phyloP scores from a whole-genome alignment of 106 monocot genomes.

The Allium sativum region DNA sequence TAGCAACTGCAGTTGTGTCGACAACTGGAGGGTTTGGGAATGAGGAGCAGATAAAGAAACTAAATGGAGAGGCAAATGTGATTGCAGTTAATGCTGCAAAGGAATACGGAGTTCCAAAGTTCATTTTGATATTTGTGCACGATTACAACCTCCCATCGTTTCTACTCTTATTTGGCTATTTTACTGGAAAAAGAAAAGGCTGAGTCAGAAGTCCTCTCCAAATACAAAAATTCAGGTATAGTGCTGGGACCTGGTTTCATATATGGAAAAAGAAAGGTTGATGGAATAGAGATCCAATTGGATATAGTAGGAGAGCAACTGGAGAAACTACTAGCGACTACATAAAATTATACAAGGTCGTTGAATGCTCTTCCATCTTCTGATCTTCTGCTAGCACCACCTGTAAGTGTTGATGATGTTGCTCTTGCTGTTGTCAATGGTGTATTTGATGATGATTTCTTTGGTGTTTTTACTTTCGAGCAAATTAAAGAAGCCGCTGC shows the following conservation, averaged over 20 bases:
- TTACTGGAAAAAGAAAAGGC: slow-evolving; percentile 83
- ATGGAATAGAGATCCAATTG: slow-evolving; percentile 66
- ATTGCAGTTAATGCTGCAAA: no score
- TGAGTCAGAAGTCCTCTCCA: slow-evolving; percentile 75
- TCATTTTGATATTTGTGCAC: slow-evolving; percentile 78
- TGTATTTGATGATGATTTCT: slow-evolving; percentile 53
- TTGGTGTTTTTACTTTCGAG: slow-evolving; percentile 81
- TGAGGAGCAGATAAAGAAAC: slow-evolving; percentile 77
- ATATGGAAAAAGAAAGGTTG: slow-evolving; percentile 71
- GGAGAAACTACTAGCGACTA: slow-evolving; percentile 44
- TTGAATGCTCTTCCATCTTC: slow-evolving; percentile 58
- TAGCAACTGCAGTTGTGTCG: slow-evolving; percentile 77
- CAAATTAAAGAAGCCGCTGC: slow-evolving; percentile 88
- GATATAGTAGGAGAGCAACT: slow-evolving; percentile 60
- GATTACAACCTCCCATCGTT: slow-evolving; percentile 82
- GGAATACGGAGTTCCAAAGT: slow-evolving; percentile 85
- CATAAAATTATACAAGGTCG: slow-evolving; percentile 47
- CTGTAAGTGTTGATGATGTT: slow-evolving; percentile 72
- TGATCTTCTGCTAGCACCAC: slow-evolving; percentile 68
- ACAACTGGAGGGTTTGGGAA: slow-evolving; percentile 84
- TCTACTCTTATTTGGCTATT: slow-evolving; percentile 55
- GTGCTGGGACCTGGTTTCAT: slow-evolving; percentile 76
- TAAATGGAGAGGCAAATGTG: slow-evolving; percentile 89
- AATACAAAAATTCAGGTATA: slow-evolving; percentile 67
- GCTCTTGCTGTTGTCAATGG: slow-evolving; percentile 59